Evolutionary conservation across 1,284 basidiomycete species (phyloP).

Genomic region (Fomitiporia mediterranea): DNA sequence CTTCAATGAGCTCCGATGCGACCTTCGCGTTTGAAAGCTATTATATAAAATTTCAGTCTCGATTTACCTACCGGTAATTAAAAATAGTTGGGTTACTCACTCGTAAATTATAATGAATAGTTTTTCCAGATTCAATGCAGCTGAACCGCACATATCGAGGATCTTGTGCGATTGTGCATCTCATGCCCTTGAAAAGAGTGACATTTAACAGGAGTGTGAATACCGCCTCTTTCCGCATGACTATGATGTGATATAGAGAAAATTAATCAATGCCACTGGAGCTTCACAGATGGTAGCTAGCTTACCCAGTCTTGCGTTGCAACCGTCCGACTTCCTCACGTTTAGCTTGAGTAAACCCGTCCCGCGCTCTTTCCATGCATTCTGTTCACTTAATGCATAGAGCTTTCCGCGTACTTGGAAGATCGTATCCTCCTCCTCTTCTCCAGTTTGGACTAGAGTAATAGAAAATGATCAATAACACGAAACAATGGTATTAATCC

Average conservation of each 20-base stretch:
- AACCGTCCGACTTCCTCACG: conserved; percentile 61
- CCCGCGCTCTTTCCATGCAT: conserved; percentile 85
- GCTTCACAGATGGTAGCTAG: conserved; percentile 21
- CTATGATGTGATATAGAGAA: conserved; percentile 35
- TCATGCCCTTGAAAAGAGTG: conserved; percentile 84
- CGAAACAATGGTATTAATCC: not conserved
- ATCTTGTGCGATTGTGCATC: conserved; percentile 71
- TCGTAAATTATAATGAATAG: conserved; percentile 72
- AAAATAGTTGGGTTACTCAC: conserved; percentile 40
- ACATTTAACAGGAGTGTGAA: conserved; percentile 83
- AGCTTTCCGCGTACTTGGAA: conserved; percentile 85
- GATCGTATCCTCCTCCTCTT: conserved; percentile 87
- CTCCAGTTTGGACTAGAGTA: conserved; percentile 75
- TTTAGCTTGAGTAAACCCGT: conserved; percentile 82
- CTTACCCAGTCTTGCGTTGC: conserved; percentile 71
- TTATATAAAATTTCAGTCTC: no score
- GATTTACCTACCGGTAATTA: no score
- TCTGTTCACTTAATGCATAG: conserved; percentile 62
- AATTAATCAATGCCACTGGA: not conserved
- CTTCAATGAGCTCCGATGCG: conserved; percentile 32
- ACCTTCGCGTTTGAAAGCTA: conserved; percentile 34
- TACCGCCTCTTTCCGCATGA: conserved; percentile 95
- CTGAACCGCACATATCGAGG: conserved; percentile 77
- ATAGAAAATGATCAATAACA: conserved; percentile 5
- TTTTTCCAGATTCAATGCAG: conserved; percentile 61